A percentile compares a stretch with the other conserved stretches of the same genome.
Conservation (phyloP, 192 early-diverging fungal species). For the Coemansia sp. region DNA sequence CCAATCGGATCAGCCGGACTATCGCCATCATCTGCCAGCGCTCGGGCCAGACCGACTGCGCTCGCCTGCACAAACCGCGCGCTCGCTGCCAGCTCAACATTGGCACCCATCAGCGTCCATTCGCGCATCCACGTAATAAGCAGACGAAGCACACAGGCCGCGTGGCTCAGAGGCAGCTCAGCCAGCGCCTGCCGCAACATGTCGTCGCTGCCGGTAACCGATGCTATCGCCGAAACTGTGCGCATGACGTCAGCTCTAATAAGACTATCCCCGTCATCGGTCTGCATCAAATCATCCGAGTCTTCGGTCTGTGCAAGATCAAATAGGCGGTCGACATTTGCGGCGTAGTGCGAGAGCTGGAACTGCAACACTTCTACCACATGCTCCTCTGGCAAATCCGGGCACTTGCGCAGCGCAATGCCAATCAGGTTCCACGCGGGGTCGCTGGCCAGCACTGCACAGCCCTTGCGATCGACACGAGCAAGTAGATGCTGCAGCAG, state of each 20-base stretch:
- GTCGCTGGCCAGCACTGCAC: constrained; percentile 19
- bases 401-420: constrained; percentile 41
- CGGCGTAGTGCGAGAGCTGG: constrained; percentile 38
- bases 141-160: constrained; percentile 43
- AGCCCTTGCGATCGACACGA: constrained; percentile 32
- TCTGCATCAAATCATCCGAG: constrained; percentile 1
- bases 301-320: not conserved
- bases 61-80: constrained; percentile 20
- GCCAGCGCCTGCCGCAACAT: constrained; percentile 44
- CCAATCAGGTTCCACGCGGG: constrained; percentile 40
- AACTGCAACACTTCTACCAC: constrained; percentile 37
- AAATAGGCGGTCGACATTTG: constrained; percentile 34
- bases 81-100: constrained; percentile 50
- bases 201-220: constrained; percentile 30
- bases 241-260: constrained; percentile 27
- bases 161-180: constrained; percentile 29
- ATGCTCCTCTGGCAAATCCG: constrained; percentile 50
- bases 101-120: constrained; percentile 38
- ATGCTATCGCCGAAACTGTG: constrained; percentile 31
- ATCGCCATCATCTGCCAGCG: not conserved
- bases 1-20: not conserved
- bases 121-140: constrained; percentile 37
- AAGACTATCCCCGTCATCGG: not conserved
- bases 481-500: constrained; percentile 48
- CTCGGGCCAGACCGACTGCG: not conserved